Base-by-base conservation (phyloP, 768 basidiomycete genomes). In the Termitomyces sp. region DNA sequence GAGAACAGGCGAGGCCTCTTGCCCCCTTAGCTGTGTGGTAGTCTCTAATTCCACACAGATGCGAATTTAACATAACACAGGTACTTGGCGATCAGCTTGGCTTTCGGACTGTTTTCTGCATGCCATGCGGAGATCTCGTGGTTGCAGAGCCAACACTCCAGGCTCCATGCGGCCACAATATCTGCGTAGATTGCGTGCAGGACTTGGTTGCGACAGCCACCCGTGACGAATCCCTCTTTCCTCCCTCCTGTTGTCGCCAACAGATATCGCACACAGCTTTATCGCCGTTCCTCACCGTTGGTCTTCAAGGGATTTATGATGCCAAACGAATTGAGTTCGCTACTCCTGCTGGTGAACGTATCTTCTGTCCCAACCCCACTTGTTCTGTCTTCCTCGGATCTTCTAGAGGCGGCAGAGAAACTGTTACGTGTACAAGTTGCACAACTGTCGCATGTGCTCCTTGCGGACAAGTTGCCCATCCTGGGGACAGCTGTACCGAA, bases 351-450 rank as follows among this genome's bases (percentile, higher is more conserved):
- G 63, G 65, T 20, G 63, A 78, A 24, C 74, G 86, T 6, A 63
- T 86, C 3, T 87, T 86, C 59, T 80, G 79, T 54, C 72, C 77
- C n/a, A 72, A 64, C 4, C 69, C 75, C 5, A 72, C 73, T 0
- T 86, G 84, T 61, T 84, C 84, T 22, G 43, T 67, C 0, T 87
- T 86, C 67, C 70, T 86, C 13, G 82, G 79, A 5, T 72, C 77
- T 0, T 72, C 75, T 4, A 61, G 60, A 39, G 59, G 49, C 3
- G 55, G n/a, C 44, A 46, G 7, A 29, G 26, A 39, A 9, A 48
- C 42, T 18, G 9, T 63, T 14, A 27, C 55, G 4, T 86, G 85
- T 62, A 29, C 55, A 0, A 34, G 55, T 6, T 87, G 85, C 62
- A 18, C 48, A 1, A 65, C 69, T 0, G 37, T 58, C n/a, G 73